Base-by-base conservation (phyloP, 1,284 basidiomycete species). In the Phellinidium pouzarii region DNA sequence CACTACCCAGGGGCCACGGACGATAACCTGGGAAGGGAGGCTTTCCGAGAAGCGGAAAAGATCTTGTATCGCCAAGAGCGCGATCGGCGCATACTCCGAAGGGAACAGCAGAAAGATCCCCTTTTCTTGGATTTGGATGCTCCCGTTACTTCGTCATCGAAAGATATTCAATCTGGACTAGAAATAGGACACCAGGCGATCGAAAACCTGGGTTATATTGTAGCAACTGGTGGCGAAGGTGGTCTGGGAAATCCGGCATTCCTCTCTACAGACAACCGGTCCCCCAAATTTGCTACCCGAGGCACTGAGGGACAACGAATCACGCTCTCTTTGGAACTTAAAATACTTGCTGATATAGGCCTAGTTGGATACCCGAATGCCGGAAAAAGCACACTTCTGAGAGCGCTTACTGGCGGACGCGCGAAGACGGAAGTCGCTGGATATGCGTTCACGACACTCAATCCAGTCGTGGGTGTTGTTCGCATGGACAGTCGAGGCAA, bases 301-400 rank as follows among this genome's bases (percentile, higher is more conserved):
- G 95, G 96, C 0, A 75, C 80, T 5, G 78, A 82, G 3, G 95
- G 95, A 5, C 87, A 94, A 59, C 79, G 83, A 6, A 70, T 94
- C 56, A 87, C 87, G 1, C 77, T 99, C 20, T 79, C 83, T 36
- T 76, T 99, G n/a, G 95, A 97, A 67, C 85, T 99, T 60, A 98
- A 99, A 67, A 78, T 94, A 4, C 76, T 95, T 1, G 93, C 94
- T 0, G 95, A 99, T 66, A 79, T 99, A 20, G 96, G 94, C 0
- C 73, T 99, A 9, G 94, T 99, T 3, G 96, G 95, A 0, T 83
- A 97, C 68, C 96, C 96, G 1, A 99, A 99, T 62, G 93, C 91
- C 0, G 87, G 88, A 25, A 90, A 91, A 69, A 88, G 87, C 64
- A 99, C 95, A 0, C 72, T 99, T 17, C 73, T 99, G 3, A 84